phyloP scores from a whole-genome alignment of 805 yeast species.

The Lipomyces spencermartinsiae region DNA sequence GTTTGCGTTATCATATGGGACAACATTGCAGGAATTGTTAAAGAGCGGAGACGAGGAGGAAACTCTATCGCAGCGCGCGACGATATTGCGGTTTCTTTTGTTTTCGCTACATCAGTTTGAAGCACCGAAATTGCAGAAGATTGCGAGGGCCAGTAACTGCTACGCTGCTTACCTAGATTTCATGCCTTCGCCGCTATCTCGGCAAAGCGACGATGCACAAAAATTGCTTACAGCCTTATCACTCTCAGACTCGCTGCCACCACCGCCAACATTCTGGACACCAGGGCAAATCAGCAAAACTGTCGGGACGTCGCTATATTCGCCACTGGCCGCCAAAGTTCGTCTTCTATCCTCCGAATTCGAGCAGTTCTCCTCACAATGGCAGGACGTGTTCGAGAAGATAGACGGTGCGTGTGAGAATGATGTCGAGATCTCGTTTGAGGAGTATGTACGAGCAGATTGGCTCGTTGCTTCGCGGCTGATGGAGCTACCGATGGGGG shows the following conservation, averaged over 20 bases:
- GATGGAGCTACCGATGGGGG: conserved; percentile 42
- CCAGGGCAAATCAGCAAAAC: conserved; percentile 7
- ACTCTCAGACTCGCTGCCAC: background rate
- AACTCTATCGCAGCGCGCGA: conserved; percentile 18
- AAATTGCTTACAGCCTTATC: background rate
- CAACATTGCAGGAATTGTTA: background rate
- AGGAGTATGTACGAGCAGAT: conserved; percentile 46
- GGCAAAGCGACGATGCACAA: background rate
- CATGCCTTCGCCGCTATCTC: conserved; percentile 22
- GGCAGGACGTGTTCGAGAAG: conserved; percentile 12
- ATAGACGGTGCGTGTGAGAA: conserved; percentile 1
- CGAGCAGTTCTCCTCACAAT: background rate
- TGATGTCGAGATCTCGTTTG: conserved; percentile 30
- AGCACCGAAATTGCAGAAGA: background rate
- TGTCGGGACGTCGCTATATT: conserved; percentile 28
- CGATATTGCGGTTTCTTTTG: conserved; percentile 25
- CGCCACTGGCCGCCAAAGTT: conserved; percentile 24
- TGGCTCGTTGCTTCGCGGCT: conserved; percentile 49
- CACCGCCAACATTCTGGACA: conserved; percentile 31
- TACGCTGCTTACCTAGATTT: conserved; percentile 22
- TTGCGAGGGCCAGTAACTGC: background rate
- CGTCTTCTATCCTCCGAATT: conserved; percentile 12
- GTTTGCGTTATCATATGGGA: conserved; percentile 13
- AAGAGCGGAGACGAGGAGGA: background rate
- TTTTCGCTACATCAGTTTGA: conserved; percentile 21